Conservation (phyloP, 2,329 filamentous ascomycete species). For the Cercospora sp. region DNA sequence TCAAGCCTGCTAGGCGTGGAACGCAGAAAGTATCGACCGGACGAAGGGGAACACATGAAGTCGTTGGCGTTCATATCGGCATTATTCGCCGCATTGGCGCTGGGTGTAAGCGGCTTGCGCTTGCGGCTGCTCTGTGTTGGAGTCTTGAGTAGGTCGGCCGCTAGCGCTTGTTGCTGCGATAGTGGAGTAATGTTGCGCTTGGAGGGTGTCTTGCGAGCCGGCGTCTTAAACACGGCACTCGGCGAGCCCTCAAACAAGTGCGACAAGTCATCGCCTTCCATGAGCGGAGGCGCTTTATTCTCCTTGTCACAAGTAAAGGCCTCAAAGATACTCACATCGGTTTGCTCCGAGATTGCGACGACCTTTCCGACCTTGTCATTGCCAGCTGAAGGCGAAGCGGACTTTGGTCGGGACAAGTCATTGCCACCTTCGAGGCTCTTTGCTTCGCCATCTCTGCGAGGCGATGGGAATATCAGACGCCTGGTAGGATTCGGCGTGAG, state of each 20-base stretch:
- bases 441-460: conserved; percentile 62
- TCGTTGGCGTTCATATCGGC: conserved; percentile 34
- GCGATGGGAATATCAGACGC: conserved; percentile 74
- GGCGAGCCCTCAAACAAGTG: conserved; percentile 66
- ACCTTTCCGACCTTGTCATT: conserved; percentile 19
- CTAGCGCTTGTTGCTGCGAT: conserved; percentile 41
- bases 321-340: conserved; percentile 35
- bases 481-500: conserved; percentile 64
- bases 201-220: conserved; percentile 59
- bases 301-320: conserved; percentile 57
- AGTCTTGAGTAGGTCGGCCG: conserved; percentile 49
- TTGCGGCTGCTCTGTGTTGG: conserved; percentile 45
- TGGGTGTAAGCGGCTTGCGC: conserved; percentile 35
- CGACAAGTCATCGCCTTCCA: conserved; percentile 55
- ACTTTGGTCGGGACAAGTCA: conserved; percentile 14
- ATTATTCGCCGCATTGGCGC: conserved; percentile 32
- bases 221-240: conserved; percentile 56
- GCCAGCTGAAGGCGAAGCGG: conserved; percentile 17
- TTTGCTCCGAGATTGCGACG: conserved; percentile 19
- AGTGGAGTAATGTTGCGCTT: conserved; percentile 46
- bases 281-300: conserved; percentile 50
- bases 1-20: conserved; percentile 41
- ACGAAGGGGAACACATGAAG: conserved; percentile 39
- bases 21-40: conserved; percentile 42
- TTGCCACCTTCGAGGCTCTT: conserved; percentile 59